These are phyloP conservation scores for Sphaceloma murrayae DNA, from an alignment of 2,329 filamentous ascomycete genomes.

Conservation along the genomic window DNA sequence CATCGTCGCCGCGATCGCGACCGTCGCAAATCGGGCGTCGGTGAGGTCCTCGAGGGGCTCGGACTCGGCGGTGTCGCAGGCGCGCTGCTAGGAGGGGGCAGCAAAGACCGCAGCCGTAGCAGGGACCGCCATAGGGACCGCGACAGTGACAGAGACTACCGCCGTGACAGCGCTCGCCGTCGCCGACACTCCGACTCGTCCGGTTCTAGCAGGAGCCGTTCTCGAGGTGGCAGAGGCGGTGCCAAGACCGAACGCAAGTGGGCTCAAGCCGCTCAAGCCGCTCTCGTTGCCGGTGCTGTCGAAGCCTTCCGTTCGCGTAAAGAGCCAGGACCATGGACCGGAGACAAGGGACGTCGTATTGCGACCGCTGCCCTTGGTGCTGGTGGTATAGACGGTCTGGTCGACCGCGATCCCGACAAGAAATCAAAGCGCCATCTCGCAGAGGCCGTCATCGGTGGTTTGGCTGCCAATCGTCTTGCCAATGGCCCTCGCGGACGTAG, in stretches of 20 bases:
- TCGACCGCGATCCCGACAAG: constrained; percentile 58
- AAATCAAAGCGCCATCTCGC: constrained; percentile 71
- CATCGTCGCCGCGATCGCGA: constrained; percentile 35
- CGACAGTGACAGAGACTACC: constrained; percentile 40
- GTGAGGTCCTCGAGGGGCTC: constrained; percentile 51
- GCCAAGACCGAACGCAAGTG: constrained; percentile 48
- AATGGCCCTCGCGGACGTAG: constrained; percentile 66
- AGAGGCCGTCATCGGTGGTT: constrained; percentile 79
- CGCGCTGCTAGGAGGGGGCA: constrained; percentile 43
- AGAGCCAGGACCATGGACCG: constrained; percentile 79
- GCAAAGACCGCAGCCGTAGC: constrained; percentile 55
- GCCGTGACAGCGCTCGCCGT: constrained; percentile 40
- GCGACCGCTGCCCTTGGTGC: constrained; percentile 79
- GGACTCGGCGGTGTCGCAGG: constrained; percentile 48
- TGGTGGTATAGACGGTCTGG: constrained; percentile 71
- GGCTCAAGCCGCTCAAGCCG: constrained; percentile 79
- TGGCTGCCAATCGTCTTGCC: constrained; percentile 75
- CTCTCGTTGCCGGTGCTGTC: constrained; percentile 77
- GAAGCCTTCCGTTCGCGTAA: constrained; percentile 88
- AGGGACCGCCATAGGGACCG: constrained; percentile 48
- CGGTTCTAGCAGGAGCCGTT: constrained; percentile 45
- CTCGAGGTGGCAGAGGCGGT: constrained; percentile 33
- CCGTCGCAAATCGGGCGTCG: constrained; percentile 49
- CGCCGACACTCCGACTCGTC: constrained; percentile 31
- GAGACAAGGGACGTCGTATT: constrained; percentile 83